These are phyloP conservation scores for Rhypophila decipiens DNA, from an alignment of 495 filamentous ascomycete genomes.

Conservation along the genomic window DNA sequence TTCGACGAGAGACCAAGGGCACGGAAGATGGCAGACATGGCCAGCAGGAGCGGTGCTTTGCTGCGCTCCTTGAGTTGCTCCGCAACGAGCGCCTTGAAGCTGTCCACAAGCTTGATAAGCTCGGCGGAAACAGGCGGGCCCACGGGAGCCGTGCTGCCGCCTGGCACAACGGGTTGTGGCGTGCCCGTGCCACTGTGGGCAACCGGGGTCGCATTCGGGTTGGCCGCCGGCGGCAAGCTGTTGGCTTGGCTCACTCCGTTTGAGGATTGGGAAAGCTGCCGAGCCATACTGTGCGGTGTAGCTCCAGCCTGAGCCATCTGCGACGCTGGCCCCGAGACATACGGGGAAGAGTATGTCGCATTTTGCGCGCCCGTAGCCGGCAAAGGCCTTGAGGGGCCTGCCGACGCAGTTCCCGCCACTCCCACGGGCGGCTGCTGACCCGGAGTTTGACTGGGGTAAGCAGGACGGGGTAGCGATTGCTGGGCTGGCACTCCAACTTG, in stretches of 20 bases:
- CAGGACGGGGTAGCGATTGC: slow-evolving; percentile 16
- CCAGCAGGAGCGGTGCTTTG: slow-evolving; percentile 15
- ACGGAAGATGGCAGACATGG: slow-evolving; percentile 29
- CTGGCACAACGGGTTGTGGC: slow-evolving; percentile 7
- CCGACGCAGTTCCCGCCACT: slow-evolving; percentile 18
- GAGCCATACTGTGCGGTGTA: slow-evolving; percentile 11
- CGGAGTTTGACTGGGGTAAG: slow-evolving; percentile 25
- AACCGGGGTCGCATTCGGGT: slow-evolving; percentile 3
- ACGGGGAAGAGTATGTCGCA: slow-evolving; percentile 39
- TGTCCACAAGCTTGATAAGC: slow-evolving; percentile 17
- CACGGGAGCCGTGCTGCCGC: slow-evolving; percentile 7
- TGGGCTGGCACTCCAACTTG: slow-evolving; percentile 4
- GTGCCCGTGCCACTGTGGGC: not conserved
- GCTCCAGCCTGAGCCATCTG: slow-evolving; percentile 10
- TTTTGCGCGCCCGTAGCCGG: slow-evolving; percentile 21
- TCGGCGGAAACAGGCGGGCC: slow-evolving; percentile 22
- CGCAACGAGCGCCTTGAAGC: slow-evolving; percentile 25
- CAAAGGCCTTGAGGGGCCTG: slow-evolving; percentile 18
- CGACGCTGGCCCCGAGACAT: slow-evolving; percentile 30
- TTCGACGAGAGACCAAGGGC: slow-evolving; percentile 22
- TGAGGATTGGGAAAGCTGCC: slow-evolving; percentile 9
- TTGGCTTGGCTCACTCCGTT: slow-evolving; percentile 11
- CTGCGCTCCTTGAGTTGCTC: slow-evolving; percentile 16
- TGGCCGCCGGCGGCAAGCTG: slow-evolving; percentile 13
- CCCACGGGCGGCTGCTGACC: slow-evolving; percentile 28